phyloP scores from a whole-genome alignment of 768 basidiomycete species.

The Boletus insuetus region DNA sequence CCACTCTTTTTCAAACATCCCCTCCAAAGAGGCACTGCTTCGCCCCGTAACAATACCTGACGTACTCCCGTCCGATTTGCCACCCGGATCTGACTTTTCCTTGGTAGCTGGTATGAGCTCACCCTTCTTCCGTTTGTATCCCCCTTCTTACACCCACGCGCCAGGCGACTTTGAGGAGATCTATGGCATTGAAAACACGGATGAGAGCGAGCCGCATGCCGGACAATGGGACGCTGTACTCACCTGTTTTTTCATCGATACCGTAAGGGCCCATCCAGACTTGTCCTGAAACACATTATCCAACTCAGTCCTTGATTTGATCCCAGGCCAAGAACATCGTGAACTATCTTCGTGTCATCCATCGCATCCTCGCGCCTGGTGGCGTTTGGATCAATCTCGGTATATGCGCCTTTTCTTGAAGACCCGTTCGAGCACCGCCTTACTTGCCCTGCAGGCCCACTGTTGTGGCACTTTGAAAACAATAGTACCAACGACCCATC shows the following conservation, averaged over 20 bases:
- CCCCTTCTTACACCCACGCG: not conserved
- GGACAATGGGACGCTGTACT: constrained; percentile 87
- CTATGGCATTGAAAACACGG: constrained; percentile 57
- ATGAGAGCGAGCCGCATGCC: constrained; percentile 60
- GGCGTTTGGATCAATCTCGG: constrained; percentile 91
- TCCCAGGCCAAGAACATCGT: constrained; percentile 85
- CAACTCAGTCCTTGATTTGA: not conserved
- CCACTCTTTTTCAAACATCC: constrained; percentile 88
- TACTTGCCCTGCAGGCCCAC: constrained; percentile 55
- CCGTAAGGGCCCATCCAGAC: constrained; percentile 41
- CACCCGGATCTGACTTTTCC: constrained; percentile 65
- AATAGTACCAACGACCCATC: constrained; percentile 76
- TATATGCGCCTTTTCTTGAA: not conserved
- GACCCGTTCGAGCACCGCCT: not conserved
- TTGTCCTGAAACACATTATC: not conserved
- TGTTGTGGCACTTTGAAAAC: constrained; percentile 98
- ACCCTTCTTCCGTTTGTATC: not conserved
- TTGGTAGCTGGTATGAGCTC: constrained; percentile 71
- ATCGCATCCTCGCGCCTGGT: constrained; percentile 75
- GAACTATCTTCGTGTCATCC: constrained; percentile 85
- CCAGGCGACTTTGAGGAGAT: constrained; percentile 91
- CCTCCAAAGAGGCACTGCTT: constrained; percentile 57
- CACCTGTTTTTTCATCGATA: constrained; percentile 98
- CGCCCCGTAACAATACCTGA: constrained; percentile 76
- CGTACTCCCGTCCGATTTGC: constrained; percentile 72